Conservation (phyloP, 139 green algal genomes). For the Zygnema cylindricum region DNA sequence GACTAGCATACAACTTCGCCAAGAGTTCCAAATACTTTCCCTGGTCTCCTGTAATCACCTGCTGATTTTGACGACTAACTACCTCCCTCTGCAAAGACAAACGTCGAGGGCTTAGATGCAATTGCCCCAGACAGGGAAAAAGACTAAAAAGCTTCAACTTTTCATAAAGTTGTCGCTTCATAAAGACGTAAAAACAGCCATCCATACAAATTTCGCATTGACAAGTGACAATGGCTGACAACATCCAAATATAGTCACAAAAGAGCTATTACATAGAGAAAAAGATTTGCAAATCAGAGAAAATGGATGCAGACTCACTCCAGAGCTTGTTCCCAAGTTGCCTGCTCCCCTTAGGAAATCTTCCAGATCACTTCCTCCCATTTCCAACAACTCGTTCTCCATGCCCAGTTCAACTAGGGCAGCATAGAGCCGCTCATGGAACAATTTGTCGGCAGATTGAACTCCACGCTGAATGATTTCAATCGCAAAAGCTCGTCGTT, state of each 20-base stretch:
- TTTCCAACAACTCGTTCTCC: constrained; percentile 38
- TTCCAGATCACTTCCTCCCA: constrained; percentile 42
- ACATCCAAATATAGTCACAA: background rate
- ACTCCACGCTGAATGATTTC: constrained; percentile 34
- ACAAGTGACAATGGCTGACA: no score
- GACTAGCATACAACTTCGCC: constrained; percentile 34
- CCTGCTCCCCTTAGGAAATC: constrained; percentile 40
- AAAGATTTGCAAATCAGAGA: background rate
- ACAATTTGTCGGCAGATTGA: constrained; percentile 29
- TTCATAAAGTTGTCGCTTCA: no score
- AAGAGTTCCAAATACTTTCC: constrained; percentile 48
- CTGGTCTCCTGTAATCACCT: constrained; percentile 34
- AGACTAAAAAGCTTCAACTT: no score
- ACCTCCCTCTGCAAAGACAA: no score
- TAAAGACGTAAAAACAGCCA: no score
- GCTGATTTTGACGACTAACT: no score
- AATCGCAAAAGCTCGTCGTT: background rate
- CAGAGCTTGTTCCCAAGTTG: constrained; percentile 28
- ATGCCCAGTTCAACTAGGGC: constrained; percentile 46
- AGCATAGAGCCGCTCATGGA: constrained; percentile 42
- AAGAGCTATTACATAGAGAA: background rate
- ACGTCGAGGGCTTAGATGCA: no score
- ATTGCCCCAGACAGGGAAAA: no score
- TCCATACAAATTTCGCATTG: no score
- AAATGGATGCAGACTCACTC: background rate